Conservation (phyloP, 352 stramenopile genomes). For the Globisporangium abappressorium region DNA sequence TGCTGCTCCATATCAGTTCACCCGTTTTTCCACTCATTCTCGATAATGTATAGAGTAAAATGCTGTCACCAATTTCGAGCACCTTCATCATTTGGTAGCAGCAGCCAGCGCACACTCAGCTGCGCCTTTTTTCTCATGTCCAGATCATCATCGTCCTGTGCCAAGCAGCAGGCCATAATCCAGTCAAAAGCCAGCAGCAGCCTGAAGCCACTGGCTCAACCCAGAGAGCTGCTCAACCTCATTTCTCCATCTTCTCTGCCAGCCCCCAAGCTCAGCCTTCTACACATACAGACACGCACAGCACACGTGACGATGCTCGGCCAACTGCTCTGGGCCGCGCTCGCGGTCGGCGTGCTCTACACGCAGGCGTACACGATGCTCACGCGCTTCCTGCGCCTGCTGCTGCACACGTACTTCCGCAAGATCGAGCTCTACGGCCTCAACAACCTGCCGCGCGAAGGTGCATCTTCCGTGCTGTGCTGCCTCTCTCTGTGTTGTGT, state of each 20-base stretch:
- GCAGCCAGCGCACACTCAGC: background rate
- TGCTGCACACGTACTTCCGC: conserved; percentile 76
- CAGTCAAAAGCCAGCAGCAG: background rate
- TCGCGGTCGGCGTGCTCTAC: conserved; percentile 44
- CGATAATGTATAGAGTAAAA: background rate
- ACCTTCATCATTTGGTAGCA: background rate
- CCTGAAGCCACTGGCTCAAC: background rate
- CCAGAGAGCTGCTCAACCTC: background rate
- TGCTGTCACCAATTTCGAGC: background rate
- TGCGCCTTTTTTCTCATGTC: conserved; percentile 5
- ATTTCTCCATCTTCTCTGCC: conserved; percentile 12
- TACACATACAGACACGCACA: background rate
- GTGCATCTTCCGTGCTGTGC: conserved; percentile 10
- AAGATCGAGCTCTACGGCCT: conserved; percentile 75
- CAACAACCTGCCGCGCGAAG: conserved; percentile 78
- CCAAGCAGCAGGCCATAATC: background rate
- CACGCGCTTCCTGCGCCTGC: conserved; percentile 59
- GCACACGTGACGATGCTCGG: conserved; percentile 7
- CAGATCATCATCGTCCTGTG: background rate
- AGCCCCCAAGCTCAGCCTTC: background rate
- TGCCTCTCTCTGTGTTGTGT: background rate
- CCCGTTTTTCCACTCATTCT: background rate
- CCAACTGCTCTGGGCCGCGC: conserved; percentile 41
- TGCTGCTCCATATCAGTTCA: background rate
- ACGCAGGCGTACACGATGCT: conserved; percentile 61